Evolutionary conservation across 768 basidiomycete genomes (phyloP).

Genomic region (Lyophyllum decastes): DNA sequence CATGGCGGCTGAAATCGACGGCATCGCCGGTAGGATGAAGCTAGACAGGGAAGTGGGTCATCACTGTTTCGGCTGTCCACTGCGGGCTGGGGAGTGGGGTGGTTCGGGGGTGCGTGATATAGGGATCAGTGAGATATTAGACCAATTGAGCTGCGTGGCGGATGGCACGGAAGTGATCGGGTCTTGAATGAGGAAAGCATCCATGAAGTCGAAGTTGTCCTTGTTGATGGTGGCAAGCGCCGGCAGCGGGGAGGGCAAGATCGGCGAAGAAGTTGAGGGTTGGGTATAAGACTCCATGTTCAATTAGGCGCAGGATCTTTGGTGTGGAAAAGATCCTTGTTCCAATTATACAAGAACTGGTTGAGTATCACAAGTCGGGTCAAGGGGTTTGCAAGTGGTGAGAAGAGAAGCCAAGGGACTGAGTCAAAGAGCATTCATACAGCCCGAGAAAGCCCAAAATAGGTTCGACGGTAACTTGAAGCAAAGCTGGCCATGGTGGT

Average conservation of each 20-base stretch:
- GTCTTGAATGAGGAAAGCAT: not conserved
- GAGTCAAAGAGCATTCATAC: no score
- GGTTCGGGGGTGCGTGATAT: not conserved
- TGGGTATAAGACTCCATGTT: not conserved
- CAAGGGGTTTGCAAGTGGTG: not conserved
- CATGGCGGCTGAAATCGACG: no score
- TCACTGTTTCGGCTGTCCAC: not conserved
- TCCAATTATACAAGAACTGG: conserved; percentile 3
- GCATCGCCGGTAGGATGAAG: no score
- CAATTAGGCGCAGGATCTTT: not conserved
- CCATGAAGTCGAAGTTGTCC: not conserved
- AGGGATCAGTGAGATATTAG: not conserved
- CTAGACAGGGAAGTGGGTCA: no score
- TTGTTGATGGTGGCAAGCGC: not conserved
- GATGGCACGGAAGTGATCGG: not conserved
- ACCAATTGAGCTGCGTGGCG: not conserved
- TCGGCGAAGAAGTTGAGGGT: not conserved
- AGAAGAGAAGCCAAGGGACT: not conserved
- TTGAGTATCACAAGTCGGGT: not conserved
- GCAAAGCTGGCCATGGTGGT: no score
- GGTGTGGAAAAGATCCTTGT: not conserved
- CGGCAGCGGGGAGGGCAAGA: not conserved
- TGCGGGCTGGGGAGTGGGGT: not conserved
- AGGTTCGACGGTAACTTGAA: no score
- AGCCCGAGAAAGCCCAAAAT: no score